These are phyloP conservation scores for Tricholoma sp. DNA, from an alignment of 768 basidiomycete genomes.

Conservation along the genomic window DNA sequence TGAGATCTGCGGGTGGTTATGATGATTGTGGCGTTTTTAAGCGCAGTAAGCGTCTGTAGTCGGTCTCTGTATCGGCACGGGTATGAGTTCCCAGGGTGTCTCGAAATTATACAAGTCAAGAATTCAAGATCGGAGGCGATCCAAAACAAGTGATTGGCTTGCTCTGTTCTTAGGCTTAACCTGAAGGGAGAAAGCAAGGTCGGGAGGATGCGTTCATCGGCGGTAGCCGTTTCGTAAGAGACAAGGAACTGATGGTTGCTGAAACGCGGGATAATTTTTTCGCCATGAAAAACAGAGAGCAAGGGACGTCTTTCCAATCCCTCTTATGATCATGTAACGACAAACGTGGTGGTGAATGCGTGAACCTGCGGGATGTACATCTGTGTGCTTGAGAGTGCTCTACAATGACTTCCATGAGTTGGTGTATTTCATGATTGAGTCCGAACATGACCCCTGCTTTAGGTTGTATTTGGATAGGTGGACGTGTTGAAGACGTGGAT, in stretches of 20 bases:
- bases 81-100: slow-evolving; percentile 26
- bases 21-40: slow-evolving; percentile 18
- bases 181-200: slow-evolving; percentile 15
- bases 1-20: slow-evolving; percentile 28
- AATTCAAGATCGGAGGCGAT: slow-evolving; percentile 7
- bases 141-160: slow-evolving; percentile 13
- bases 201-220: slow-evolving; percentile 18
- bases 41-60: slow-evolving; percentile 16
- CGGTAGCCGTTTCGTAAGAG: slow-evolving; percentile 24
- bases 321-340: slow-evolving; percentile 27
- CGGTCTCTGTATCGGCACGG: slow-evolving; percentile 19
- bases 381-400: neutral
- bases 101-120: slow-evolving; percentile 15
- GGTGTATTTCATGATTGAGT: slow-evolving; percentile 18
- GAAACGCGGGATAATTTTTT: slow-evolving; percentile 13
- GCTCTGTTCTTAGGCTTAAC: slow-evolving; percentile 9
- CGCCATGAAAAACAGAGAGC: slow-evolving; percentile 22
- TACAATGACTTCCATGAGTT: slow-evolving; percentile 14
- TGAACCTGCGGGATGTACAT: neutral
- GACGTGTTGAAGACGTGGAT: neutral
- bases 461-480: slow-evolving; percentile 5
- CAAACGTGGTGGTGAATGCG: slow-evolving; percentile 8
- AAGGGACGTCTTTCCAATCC: slow-evolving; percentile 30
- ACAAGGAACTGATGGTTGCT: slow-evolving; percentile 19
- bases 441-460: slow-evolving; percentile 21